phyloP scores from a whole-genome alignment of 2,329 filamentous ascomycete species.

The Microthyrium microscopicum region DNA sequence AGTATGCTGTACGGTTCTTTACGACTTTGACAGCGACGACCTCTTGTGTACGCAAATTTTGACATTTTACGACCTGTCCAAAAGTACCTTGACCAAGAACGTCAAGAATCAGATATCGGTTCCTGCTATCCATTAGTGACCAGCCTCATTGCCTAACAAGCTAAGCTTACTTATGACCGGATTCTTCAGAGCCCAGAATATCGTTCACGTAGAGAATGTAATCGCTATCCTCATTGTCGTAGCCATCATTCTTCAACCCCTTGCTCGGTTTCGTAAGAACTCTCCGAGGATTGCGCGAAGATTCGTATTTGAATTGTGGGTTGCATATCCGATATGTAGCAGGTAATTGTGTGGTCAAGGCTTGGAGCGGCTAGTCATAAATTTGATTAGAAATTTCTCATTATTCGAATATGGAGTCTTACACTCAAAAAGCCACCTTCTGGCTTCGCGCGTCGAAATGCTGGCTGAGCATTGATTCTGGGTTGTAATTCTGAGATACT shows the following conservation, averaged over 20 bases:
- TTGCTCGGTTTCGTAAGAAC: slow-evolving; percentile 98
- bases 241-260: slow-evolving; percentile 94
- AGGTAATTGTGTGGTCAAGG: slow-evolving; percentile 79
- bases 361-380: slow-evolving; percentile 63
- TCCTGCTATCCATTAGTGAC: slow-evolving; percentile 35
- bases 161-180: slow-evolving; percentile 73
- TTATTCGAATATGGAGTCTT: slow-evolving; percentile 22
- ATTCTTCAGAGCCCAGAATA: slow-evolving; percentile 92
- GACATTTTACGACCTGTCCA: slow-evolving; percentile 96
- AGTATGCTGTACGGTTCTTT: slow-evolving; percentile 97
- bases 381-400: background rate
- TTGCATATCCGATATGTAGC: slow-evolving; percentile 98
- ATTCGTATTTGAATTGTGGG: slow-evolving; percentile 95
- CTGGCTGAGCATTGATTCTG: slow-evolving; percentile 70
- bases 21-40: slow-evolving; percentile 98
- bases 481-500: slow-evolving; percentile 60
- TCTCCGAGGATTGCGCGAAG: slow-evolving; percentile 83
- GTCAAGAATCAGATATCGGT: slow-evolving; percentile 91
- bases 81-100: slow-evolving; percentile 96
- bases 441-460: slow-evolving; percentile 83
- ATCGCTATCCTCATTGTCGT: slow-evolving; percentile 97
- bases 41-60: slow-evolving; percentile 95
- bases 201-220: slow-evolving; percentile 99
- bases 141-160: slow-evolving; percentile 5
- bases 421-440: slow-evolving; percentile 97